Evolutionary conservation across 192 early-diverging fungal genomes (phyloP).

Genomic region (Gigaspora rosea): DNA sequence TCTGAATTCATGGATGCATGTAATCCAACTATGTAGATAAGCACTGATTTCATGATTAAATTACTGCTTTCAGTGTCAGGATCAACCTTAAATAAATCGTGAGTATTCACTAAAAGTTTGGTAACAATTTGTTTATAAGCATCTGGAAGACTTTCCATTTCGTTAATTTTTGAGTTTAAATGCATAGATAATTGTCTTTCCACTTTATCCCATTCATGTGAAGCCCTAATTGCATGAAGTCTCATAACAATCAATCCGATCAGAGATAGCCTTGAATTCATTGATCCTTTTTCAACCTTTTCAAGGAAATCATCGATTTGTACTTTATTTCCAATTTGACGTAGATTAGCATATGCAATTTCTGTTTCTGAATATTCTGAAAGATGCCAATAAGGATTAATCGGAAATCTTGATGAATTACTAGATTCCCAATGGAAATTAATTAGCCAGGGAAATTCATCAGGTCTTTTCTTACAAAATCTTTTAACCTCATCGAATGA

Average conservation of each 20-base stretch:
- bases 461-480: conserved; percentile 13
- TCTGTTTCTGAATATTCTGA: background rate
- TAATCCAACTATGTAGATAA: conserved; percentile 16
- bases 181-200: conserved; percentile 8
- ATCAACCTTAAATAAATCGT: background rate
- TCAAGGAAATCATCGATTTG: conserved; percentile 15
- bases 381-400: conserved; percentile 25
- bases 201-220: conserved; percentile 10
- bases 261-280: background rate
- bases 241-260: conserved; percentile 19
- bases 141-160: background rate
- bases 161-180: conserved; percentile 6
- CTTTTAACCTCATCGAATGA: conserved; percentile 22
- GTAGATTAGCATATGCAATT: background rate
- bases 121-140: conserved; percentile 3
- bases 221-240: conserved; percentile 15
- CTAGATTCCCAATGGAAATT: conserved; percentile 11
- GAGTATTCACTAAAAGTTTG: background rate
- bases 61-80: background rate
- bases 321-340: background rate
- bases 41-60: conserved; percentile 24
- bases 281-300: background rate
- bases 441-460: conserved; percentile 23
- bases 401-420: background rate
- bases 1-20: conserved; percentile 11